Percentiles rank a stretch among this genome's conserved stretches.
These are phyloP conservation scores for Xylaria sp. DNA, from an alignment of 2,329 filamentous ascomycete genomes.

Conservation along the genomic window DNA sequence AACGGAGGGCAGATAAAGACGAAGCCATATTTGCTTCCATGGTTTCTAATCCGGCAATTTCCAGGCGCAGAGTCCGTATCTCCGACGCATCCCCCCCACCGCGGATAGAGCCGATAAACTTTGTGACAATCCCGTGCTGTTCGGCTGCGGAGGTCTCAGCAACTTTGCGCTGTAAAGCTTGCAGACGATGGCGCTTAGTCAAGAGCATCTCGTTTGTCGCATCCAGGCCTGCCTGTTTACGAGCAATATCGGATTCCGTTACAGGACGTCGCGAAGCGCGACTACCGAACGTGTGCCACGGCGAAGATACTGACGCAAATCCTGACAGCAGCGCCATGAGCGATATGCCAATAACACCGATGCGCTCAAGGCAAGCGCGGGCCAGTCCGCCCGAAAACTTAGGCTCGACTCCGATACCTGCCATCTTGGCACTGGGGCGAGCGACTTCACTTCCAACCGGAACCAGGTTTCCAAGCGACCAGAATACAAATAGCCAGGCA, in stretches of 20 bases:
- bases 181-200: conserved; percentile 73
- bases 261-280: conserved; percentile 60
- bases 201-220: conserved; percentile 79
- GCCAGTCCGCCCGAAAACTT: conserved; percentile 46
- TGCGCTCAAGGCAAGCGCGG: conserved; percentile 64
- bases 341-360: conserved; percentile 83
- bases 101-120: conserved; percentile 72
- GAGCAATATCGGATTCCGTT: conserved; percentile 72
- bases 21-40: conserved; percentile 75
- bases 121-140: conserved; percentile 67
- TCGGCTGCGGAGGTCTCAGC: conserved; percentile 43
- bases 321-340: conserved; percentile 87
- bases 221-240: conserved; percentile 78
- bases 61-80: conserved; percentile 66
- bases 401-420: conserved; percentile 44
- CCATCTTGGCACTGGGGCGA: conserved; percentile 44
- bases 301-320: conserved; percentile 84
- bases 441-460: conserved; percentile 48
- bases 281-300: conserved; percentile 81
- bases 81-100: conserved; percentile 64
- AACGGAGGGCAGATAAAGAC: conserved; percentile 65
- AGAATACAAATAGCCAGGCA: conserved; percentile 74
- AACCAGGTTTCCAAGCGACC: conserved; percentile 71
- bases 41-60: conserved; percentile 77
- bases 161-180: conserved; percentile 67